Percentiles rank a stretch among this genome's conserved stretches.
These are phyloP conservation scores for Penicillium odoratum DNA, from an alignment of 495 filamentous ascomycete species.

Conservation along the genomic window DNA sequence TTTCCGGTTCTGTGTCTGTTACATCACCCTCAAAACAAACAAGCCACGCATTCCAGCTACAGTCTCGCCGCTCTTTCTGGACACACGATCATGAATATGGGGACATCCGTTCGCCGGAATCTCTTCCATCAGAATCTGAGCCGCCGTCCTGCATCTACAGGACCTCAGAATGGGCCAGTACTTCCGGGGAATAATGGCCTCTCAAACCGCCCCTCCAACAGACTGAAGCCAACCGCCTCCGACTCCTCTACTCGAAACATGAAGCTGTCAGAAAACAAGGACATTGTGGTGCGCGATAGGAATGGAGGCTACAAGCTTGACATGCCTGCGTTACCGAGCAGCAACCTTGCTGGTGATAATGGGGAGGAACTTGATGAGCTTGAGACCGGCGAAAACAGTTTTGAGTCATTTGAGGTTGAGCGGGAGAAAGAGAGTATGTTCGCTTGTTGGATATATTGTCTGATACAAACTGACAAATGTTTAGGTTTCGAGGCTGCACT, in stretches of 20 bases:
- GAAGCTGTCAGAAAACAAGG: slow-evolving; percentile 51
- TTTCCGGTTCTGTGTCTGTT: background rate
- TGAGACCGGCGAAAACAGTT: slow-evolving; percentile 22
- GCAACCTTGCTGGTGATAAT: slow-evolving; percentile 52
- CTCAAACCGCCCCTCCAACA: slow-evolving; percentile 32
- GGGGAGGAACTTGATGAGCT: slow-evolving; percentile 51
- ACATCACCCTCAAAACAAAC: background rate
- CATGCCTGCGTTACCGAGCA: slow-evolving; percentile 56
- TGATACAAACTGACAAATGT: slow-evolving; percentile 5
- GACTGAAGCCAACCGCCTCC: slow-evolving; percentile 39
- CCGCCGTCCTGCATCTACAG: slow-evolving; percentile 59
- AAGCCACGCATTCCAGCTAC: background rate
- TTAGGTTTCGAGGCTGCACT: slow-evolving; percentile 50
- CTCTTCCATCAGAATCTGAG: slow-evolving; percentile 72
- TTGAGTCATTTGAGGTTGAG: slow-evolving; percentile 26
- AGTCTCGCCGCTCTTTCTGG: background rate
- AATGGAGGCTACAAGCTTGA: slow-evolving; percentile 74
- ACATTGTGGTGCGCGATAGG: slow-evolving; percentile 75
- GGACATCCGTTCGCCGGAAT: slow-evolving; percentile 62
- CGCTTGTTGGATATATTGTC: background rate
- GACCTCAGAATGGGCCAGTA: slow-evolving; percentile 24
- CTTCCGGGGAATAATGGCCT: slow-evolving; percentile 18
- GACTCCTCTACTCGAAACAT: slow-evolving; percentile 35
- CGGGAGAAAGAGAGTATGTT: slow-evolving; percentile 51
- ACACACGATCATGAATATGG: slow-evolving; percentile 22